Evolutionary conservation across 768 basidiomycete genomes (phyloP).

Genomic region (Lyophyllum atratum): DNA sequence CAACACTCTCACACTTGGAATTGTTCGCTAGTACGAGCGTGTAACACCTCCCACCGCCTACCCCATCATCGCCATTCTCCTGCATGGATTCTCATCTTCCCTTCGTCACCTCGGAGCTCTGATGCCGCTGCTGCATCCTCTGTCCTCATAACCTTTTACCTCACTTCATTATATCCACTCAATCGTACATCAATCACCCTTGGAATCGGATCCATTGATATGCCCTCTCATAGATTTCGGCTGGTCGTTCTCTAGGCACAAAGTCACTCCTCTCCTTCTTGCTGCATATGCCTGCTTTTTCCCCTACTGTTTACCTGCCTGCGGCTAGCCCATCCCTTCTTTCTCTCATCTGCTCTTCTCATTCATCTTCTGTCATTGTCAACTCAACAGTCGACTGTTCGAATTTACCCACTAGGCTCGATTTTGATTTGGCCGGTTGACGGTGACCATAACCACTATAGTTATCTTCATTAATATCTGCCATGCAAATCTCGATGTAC

Average conservation of each 20-base stretch:
- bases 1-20: slow-evolving; percentile 16
- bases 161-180: background rate
- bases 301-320: background rate
- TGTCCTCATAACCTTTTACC: background rate
- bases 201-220: background rate
- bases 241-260: slow-evolving; percentile 14
- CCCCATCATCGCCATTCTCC: background rate
- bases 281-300: background rate
- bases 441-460: slow-evolving; percentile 10
- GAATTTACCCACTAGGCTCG: background rate
- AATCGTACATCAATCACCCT: background rate
- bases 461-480: slow-evolving; percentile 17
- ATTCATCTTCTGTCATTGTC: slow-evolving; percentile 8
- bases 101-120: background rate
- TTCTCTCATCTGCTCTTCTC: slow-evolving; percentile 1
- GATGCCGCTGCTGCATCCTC: background rate
- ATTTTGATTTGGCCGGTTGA: slow-evolving; percentile 11
- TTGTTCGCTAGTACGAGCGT: slow-evolving; percentile 42
- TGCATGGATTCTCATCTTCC: background rate
- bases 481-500: slow-evolving; percentile 1
- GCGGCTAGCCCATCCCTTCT: slow-evolving; percentile 3
- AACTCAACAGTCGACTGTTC: background rate
- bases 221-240: slow-evolving; percentile 8
- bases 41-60: slow-evolving; percentile 19
- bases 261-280: background rate